These are phyloP conservation scores for Phytophthora palmivora DNA, from an alignment of 352 stramenopile species.

Conservation along the genomic window DNA sequence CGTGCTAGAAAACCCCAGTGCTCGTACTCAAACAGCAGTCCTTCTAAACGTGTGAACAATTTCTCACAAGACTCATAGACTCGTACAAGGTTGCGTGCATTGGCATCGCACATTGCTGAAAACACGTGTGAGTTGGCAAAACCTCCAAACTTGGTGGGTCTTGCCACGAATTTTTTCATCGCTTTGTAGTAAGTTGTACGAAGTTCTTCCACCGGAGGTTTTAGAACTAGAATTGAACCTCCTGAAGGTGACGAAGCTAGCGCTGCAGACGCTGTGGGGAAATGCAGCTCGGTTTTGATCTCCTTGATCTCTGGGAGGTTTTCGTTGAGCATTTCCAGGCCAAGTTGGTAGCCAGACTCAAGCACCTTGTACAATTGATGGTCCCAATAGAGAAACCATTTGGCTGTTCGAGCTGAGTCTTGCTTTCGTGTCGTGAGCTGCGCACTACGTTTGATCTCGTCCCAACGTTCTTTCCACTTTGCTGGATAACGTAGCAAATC, in stretches of 20 bases:
- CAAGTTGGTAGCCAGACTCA: constrained; percentile 94
- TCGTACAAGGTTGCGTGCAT: constrained; percentile 83
- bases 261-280: constrained; percentile 40
- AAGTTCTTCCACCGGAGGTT: constrained; percentile 93
- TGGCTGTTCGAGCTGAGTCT: constrained; percentile 75
- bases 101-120: constrained; percentile 88
- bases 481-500: constrained; percentile 87
- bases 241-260: constrained; percentile 5
- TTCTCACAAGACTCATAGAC: constrained; percentile 93
- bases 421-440: constrained; percentile 82
- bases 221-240: constrained; percentile 74
- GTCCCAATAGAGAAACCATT: constrained; percentile 95
- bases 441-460: constrained; percentile 83
- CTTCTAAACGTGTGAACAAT: constrained; percentile 89
- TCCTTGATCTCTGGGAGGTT: constrained; percentile 92
- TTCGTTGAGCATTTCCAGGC: constrained; percentile 95
- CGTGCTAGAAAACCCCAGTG: constrained; percentile 75
- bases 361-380: constrained; percentile 96
- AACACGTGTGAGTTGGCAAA: constrained; percentile 91
- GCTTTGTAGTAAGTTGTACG: constrained; percentile 95
- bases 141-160: constrained; percentile 89
- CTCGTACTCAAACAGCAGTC: constrained; percentile 81
- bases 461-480: constrained; percentile 91
- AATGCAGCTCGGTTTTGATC: constrained; percentile 79
- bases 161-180: constrained; percentile 95